phyloP scores from a whole-genome alignment of 202 grass and related monocot genomes.

The Carex sylvatica region DNA sequence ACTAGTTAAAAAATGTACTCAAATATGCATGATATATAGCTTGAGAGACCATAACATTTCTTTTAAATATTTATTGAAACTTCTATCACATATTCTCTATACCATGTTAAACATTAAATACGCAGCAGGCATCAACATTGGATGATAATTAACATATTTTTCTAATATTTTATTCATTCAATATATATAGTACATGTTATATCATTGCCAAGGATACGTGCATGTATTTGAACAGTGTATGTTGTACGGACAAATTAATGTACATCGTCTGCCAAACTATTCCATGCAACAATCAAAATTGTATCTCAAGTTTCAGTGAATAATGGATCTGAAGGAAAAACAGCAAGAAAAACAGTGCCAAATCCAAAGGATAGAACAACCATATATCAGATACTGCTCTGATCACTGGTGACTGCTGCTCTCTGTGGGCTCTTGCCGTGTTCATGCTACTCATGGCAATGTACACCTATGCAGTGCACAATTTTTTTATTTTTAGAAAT shows the following conservation, averaged over 20 bases:
- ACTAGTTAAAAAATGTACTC: too few species aligned
- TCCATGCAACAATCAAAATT: constrained; percentile 4
- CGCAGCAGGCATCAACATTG: background rate
- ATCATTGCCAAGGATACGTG: background rate
- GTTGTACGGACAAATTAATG: background rate
- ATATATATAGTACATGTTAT: background rate
- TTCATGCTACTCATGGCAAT: background rate
- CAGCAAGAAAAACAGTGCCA: background rate
- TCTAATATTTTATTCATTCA: background rate
- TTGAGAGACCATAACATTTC: too few species aligned
- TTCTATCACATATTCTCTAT: background rate
- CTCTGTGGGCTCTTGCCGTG: background rate
- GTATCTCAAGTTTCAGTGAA: background rate
- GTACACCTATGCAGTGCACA: background rate
- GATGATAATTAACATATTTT: background rate
- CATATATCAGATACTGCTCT: background rate
- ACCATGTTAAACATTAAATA: background rate
- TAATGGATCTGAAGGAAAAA: background rate
- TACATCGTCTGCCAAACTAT: background rate
- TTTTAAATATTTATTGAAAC: background rate
- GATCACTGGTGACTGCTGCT: background rate
- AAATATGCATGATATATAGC: too few species aligned
- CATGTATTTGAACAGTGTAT: background rate
- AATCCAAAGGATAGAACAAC: constrained; percentile 22
- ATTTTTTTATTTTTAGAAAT: too few species aligned